These are phyloP conservation scores for Arthrinium phaeospermum DNA, from an alignment of 2,329 filamentous ascomycete genomes.

Conservation along the genomic window DNA sequence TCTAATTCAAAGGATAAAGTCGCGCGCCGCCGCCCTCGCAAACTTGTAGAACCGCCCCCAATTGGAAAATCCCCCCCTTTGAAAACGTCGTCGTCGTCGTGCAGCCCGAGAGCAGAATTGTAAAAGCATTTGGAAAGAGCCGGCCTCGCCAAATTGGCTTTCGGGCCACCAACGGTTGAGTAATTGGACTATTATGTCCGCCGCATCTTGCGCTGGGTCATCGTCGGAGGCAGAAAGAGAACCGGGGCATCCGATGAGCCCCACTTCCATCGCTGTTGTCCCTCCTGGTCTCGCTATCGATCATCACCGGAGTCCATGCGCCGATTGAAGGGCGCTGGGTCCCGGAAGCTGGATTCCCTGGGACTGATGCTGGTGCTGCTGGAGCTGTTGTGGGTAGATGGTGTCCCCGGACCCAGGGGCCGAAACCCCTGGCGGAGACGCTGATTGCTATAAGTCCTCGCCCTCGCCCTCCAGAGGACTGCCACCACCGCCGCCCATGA, in stretches of 20 bases:
- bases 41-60: neutral
- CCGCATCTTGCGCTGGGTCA: neutral
- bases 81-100: constrained; percentile 5
- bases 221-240: neutral
- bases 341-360: neutral
- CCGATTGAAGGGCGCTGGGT: neutral
- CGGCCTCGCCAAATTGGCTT: neutral
- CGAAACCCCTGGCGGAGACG: constrained; percentile 56
- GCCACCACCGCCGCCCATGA: constrained; percentile 50
- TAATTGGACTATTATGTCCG: neutral
- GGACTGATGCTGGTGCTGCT: constrained; percentile 21
- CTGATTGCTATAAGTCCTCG: constrained; percentile 59
- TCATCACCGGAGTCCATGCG: constrained; percentile 1
- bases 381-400: constrained; percentile 50
- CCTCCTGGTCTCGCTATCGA: neutral
- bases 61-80: neutral
- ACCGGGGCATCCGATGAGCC: neutral
- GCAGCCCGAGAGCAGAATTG: constrained; percentile 4
- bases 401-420: constrained; percentile 54
- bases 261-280: neutral
- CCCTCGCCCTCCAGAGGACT: constrained; percentile 38
- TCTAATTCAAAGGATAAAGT: constrained; percentile 18
- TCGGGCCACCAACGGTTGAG: neutral
- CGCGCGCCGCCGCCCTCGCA: constrained; percentile 8
- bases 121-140: constrained; percentile 3